Conservation (phyloP, 306 rosid genomes). For the Adenanthera pavonina region DNA sequence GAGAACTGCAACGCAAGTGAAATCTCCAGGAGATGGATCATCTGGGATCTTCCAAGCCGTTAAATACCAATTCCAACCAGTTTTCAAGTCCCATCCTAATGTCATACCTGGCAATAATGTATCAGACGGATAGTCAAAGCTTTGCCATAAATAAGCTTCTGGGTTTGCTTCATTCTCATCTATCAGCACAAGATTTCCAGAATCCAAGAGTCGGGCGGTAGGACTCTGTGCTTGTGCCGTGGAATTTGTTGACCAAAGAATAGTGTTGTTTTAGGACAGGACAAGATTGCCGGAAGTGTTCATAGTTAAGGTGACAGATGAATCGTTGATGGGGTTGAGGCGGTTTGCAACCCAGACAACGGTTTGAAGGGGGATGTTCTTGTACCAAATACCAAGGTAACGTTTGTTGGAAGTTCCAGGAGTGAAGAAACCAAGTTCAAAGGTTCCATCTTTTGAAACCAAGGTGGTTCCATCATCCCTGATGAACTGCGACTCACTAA, state of each 20-base stretch:
- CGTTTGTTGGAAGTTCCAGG: not conserved
- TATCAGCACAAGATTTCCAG: not conserved
- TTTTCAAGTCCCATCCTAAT: not conserved
- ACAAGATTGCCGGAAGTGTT: not conserved
- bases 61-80: not conserved
- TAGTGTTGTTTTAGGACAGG: not conserved
- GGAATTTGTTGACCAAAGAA: not conserved
- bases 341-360: conserved; percentile 5
- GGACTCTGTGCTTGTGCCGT: not conserved
- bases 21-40: not conserved
- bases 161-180: not conserved
- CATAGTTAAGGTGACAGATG: not conserved
- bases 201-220: not conserved
- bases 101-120: conserved; percentile 4
- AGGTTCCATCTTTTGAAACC: not conserved
- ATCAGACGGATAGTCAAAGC: not conserved
- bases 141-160: not conserved
- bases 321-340: not conserved
- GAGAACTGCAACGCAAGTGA: not conserved
- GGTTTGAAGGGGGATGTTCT: not conserved
- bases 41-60: conserved; percentile 2
- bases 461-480: not conserved
- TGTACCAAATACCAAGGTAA: not conserved
- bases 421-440: not conserved
- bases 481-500: not conserved